phyloP scores from a whole-genome alignment of 768 basidiomycete species.

The Serendipita indica region DNA sequence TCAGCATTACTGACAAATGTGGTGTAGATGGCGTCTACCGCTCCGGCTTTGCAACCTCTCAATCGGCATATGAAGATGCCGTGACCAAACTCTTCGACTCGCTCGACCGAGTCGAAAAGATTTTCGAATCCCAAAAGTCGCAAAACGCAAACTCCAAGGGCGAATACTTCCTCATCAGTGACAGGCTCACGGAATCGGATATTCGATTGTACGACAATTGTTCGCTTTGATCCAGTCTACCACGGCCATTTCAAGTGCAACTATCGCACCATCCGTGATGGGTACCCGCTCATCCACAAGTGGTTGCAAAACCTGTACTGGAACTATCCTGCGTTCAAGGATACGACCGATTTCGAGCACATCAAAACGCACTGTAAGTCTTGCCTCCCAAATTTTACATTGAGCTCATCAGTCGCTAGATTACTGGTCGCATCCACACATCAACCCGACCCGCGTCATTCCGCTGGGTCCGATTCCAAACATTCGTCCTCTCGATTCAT shows the following conservation, averaged over 20 bases:
- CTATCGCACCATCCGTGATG: slow-evolving; percentile 65
- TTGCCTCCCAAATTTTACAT: neutral
- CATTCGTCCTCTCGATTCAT: slow-evolving; percentile 35
- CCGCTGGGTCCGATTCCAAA: slow-evolving; percentile 58
- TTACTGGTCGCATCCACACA: slow-evolving; percentile 26
- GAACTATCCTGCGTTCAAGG: slow-evolving; percentile 75
- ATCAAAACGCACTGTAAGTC: slow-evolving; percentile 59
- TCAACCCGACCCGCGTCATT: slow-evolving; percentile 67
- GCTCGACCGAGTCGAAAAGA: slow-evolving; percentile 67
- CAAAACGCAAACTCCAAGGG: slow-evolving; percentile 22
- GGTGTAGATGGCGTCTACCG: slow-evolving; percentile 70
- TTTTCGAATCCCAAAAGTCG: slow-evolving; percentile 29
- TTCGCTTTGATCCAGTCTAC: slow-evolving; percentile 87
- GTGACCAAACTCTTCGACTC: slow-evolving; percentile 61
- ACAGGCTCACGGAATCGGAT: slow-evolving; percentile 69
- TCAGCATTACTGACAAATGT: neutral
- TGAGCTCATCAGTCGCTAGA: slow-evolving; percentile 6
- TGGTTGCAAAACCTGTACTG: slow-evolving; percentile 87
- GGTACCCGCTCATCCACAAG: slow-evolving; percentile 72
- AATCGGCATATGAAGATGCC: slow-evolving; percentile 65
- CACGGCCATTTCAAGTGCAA: slow-evolving; percentile 92
- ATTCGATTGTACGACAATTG: slow-evolving; percentile 82
- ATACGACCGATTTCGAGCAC: slow-evolving; percentile 78
- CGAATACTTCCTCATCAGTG: slow-evolving; percentile 75
- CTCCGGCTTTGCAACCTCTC: slow-evolving; percentile 70